phyloP scores from a whole-genome alignment of 441 rosid genomes.

The Bocquillonia castaneifolia region DNA sequence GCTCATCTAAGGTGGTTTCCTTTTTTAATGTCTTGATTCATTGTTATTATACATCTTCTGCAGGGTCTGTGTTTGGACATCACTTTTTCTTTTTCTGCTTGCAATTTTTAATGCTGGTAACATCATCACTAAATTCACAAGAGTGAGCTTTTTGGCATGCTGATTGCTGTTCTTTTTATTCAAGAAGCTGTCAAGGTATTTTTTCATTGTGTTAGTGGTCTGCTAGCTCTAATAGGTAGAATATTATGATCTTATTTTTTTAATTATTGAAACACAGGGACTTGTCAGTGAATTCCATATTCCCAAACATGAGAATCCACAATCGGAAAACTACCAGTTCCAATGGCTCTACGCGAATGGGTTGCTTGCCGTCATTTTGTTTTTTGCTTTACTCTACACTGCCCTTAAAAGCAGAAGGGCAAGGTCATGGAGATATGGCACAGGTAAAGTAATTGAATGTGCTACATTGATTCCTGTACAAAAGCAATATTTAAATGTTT shows the following conservation, averaged over 20 bases:
- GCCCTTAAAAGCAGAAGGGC: conserved; percentile 65
- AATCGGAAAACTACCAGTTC: conserved; percentile 47
- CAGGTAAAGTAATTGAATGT: conserved; percentile 34
- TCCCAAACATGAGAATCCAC: conserved; percentile 50
- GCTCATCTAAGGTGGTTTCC: neutral
- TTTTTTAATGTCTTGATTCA: neutral
- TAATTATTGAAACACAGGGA: conserved; percentile 47
- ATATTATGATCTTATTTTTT: neutral
- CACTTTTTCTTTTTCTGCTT: conserved; percentile 56
- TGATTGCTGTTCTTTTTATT: conserved; percentile 75
- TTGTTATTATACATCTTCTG: conserved; percentile 3
- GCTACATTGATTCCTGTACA: neutral
- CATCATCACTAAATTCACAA: conserved; percentile 61
- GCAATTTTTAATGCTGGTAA: conserved; percentile 63
- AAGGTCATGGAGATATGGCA: conserved; percentile 72
- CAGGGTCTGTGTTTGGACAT: conserved; percentile 93
- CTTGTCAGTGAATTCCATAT: conserved; percentile 56
- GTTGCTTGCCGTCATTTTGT: conserved; percentile 67
- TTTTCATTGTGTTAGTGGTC: too few species aligned
- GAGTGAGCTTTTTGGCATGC: conserved; percentile 91
- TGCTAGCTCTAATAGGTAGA: neutral
- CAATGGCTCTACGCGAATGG: conserved; percentile 78
- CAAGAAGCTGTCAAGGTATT: conserved; percentile 84
- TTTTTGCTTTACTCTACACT: conserved; percentile 62
- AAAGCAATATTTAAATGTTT: neutral